Evolutionary conservation across 2,329 filamentous ascomycete genomes (phyloP).

Genomic region (Calycina marina): DNA sequence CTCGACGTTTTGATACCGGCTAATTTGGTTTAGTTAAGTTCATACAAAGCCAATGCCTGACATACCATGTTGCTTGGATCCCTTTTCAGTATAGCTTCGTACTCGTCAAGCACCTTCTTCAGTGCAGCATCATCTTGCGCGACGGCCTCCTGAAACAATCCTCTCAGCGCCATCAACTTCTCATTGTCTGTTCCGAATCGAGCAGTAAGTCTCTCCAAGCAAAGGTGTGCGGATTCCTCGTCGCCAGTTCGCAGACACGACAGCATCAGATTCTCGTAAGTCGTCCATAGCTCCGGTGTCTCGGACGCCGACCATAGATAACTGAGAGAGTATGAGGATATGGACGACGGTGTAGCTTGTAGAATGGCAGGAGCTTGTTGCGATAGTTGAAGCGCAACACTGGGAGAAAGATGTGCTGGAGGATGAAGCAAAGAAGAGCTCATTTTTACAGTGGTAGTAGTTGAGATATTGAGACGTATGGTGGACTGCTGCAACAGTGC

Average conservation of each 20-base stretch:
- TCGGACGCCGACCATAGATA: constrained; percentile 46
- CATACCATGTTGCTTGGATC: constrained; percentile 69
- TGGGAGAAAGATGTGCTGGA: constrained; percentile 39
- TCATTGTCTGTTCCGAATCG: constrained; percentile 80
- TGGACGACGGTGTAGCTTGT: constrained; percentile 35
- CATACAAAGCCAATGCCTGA: constrained; percentile 10
- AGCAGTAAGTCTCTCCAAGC: constrained; percentile 58
- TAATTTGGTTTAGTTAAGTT: constrained; percentile 27
- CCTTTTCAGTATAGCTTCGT: constrained; percentile 58
- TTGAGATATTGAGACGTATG: not conserved
- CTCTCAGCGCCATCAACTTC: constrained; percentile 68
- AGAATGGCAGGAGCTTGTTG: constrained; percentile 45
- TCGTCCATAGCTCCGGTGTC: constrained; percentile 66
- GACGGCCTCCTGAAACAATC: constrained; percentile 71
- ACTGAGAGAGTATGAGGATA: constrained; percentile 37
- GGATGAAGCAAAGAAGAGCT: constrained; percentile 39
- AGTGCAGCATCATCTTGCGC: constrained; percentile 53
- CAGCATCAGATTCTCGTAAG: constrained; percentile 75
- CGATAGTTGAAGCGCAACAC: constrained; percentile 41
- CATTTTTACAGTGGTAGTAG: constrained; percentile 27
- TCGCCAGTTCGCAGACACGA: constrained; percentile 76
- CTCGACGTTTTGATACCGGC: constrained; percentile 74
- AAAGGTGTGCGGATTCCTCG: constrained; percentile 59
- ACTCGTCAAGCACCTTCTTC: constrained; percentile 57
- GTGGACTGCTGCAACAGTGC: too few species aligned